Evolutionary conservation across 495 filamentous ascomycete genomes (phyloP).

Genomic region (Xylaria sp.): DNA sequence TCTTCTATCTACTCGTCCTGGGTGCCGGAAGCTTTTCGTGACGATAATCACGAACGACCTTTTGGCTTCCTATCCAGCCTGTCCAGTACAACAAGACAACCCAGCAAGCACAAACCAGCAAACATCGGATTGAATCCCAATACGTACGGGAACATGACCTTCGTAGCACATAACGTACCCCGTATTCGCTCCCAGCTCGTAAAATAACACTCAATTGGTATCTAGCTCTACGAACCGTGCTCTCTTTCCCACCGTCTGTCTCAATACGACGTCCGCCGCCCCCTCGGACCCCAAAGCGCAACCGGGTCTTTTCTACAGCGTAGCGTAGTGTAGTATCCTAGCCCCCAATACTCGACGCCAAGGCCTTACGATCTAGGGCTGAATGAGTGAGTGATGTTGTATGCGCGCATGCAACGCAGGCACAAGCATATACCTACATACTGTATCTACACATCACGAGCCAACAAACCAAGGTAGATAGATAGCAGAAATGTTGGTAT

Average conservation of each 20-base stretch:
- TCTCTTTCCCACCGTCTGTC: no score
- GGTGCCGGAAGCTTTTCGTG: neutral
- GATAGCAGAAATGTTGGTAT: neutral
- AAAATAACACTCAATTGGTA: no score
- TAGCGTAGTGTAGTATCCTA: neutral
- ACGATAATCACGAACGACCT: neutral
- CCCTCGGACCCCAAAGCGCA: neutral
- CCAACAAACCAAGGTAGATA: neutral
- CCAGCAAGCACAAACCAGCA: neutral
- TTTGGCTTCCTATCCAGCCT: neutral
- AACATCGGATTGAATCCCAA: neutral
- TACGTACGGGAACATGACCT: neutral
- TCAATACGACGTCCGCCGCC: neutral
- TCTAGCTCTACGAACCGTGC: no score
- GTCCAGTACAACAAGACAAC: neutral
- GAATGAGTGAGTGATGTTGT: neutral
- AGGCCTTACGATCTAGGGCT: neutral
- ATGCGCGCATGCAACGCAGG: neutral
- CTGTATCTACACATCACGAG: no score
- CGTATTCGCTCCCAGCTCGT: no score
- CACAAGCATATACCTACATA: neutral
- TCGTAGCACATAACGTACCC: neutral
- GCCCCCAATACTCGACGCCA: neutral
- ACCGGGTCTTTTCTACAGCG: neutral
- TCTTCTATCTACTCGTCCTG: neutral